Evolutionary conservation across 2,329 filamentous ascomycete genomes (phyloP).

Genomic region (Didymella segeticola): DNA sequence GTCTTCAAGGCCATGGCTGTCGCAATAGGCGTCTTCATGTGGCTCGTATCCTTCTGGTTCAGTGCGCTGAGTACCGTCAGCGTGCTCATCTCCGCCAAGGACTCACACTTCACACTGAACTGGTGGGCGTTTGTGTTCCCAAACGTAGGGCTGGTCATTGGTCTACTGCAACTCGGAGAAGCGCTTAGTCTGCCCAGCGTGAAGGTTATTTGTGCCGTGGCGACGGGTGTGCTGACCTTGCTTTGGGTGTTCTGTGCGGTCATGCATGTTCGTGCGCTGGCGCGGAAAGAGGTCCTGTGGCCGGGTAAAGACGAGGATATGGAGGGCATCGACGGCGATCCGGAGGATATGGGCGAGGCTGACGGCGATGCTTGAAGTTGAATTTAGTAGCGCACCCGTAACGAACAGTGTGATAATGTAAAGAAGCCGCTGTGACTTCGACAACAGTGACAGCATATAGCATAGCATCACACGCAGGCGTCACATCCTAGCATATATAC

Average conservation of each 20-base stretch:
- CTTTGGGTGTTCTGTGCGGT: constrained; percentile 63
- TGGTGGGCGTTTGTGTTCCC: constrained; percentile 70
- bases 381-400: background rate
- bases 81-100: constrained; percentile 45
- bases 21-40: constrained; percentile 54
- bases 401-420: no score
- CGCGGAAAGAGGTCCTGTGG: constrained; percentile 57
- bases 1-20: constrained; percentile 52
- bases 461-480: no score
- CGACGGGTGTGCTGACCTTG: constrained; percentile 61
- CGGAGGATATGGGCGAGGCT: background rate
- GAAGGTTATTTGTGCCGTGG: constrained; percentile 60
- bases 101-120: constrained; percentile 47
- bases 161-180: constrained; percentile 61
- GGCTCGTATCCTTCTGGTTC: constrained; percentile 59
- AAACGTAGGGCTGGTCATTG: constrained; percentile 65
- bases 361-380: background rate
- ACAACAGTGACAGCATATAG: background rate
- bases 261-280: constrained; percentile 59
- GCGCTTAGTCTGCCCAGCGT: constrained; percentile 59
- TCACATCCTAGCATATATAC: no score
- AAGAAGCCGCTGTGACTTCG: no score
- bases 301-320: constrained; percentile 68
- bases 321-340: constrained; percentile 25
- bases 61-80: constrained; percentile 52